Evolutionary conservation across 345 rosid genomes (phyloP).

Genomic region (Gossypium thurberi): DNA sequence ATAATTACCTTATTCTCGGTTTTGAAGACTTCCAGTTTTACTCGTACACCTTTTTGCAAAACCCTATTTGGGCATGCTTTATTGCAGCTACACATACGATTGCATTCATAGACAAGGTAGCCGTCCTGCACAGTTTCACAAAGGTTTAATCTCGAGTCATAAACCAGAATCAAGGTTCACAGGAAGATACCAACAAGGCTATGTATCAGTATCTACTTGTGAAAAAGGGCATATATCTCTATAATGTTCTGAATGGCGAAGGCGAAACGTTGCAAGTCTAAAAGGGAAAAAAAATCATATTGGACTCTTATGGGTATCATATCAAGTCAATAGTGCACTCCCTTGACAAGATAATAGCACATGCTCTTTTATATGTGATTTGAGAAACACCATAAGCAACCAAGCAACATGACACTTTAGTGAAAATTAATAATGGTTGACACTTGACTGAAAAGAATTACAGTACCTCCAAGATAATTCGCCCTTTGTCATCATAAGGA

Average conservation of each 20-base stretch:
- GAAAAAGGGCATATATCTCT: not conserved
- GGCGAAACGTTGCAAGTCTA: not conserved
- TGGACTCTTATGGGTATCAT: not conserved
- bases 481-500: conserved; percentile 74
- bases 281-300: not conserved
- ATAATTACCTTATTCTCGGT: conserved; percentile 67
- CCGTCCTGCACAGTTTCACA: conserved; percentile 68
- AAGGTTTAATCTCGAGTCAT: not conserved
- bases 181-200: not conserved
- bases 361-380: not conserved
- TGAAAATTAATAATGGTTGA: conserved; percentile 7
- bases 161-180: conserved; percentile 1
- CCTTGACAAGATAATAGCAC: not conserved
- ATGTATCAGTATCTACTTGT: conserved; percentile 2
- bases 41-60: conserved; percentile 68
- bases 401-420: not conserved
- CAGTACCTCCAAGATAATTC: conserved; percentile 78
- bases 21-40: conserved; percentile 72
- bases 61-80: conserved; percentile 79
- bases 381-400: not conserved
- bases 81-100: conserved; percentile 64
- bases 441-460: conserved; percentile 1
- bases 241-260: not conserved
- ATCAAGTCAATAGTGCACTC: not conserved
- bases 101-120: conserved; percentile 97